Conservation (phyloP, 2,329 filamentous ascomycete genomes). For the Gliomastix tumulicola region DNA sequence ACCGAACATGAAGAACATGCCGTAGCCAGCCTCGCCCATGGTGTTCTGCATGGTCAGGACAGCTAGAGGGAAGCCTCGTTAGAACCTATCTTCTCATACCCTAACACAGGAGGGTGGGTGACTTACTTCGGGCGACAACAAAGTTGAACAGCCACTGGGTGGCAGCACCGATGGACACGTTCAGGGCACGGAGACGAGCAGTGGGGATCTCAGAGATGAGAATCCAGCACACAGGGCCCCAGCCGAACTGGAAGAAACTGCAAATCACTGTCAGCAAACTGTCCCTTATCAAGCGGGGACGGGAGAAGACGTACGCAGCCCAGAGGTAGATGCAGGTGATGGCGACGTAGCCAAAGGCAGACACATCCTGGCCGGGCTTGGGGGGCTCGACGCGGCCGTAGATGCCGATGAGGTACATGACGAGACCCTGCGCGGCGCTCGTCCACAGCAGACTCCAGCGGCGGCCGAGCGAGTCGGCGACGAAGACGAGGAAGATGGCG, state of each 20-base stretch:
- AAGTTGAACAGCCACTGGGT: slow-evolving; percentile 74
- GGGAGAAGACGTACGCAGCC: slow-evolving; percentile 38
- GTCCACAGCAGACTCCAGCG: slow-evolving; percentile 56
- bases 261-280: slow-evolving; percentile 9
- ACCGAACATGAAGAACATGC: slow-evolving; percentile 64
- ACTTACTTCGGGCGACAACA: slow-evolving; percentile 52
- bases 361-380: slow-evolving; percentile 39
- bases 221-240: slow-evolving; percentile 69
- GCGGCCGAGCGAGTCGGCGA: slow-evolving; percentile 63
- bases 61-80: slow-evolving; percentile 17
- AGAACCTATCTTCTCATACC: not conserved
- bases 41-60: slow-evolving; percentile 61
- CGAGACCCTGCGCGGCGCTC: slow-evolving; percentile 50
- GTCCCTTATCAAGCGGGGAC: too few relatives aligned
- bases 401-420: slow-evolving; percentile 66
- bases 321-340: slow-evolving; percentile 68
- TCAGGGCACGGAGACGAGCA: slow-evolving; percentile 56
- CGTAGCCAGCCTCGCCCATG: slow-evolving; percentile 35
- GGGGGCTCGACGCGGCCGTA: slow-evolving; percentile 60
- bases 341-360: slow-evolving; percentile 62
- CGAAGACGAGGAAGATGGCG: slow-evolving; percentile 57
- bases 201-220: slow-evolving; percentile 63
- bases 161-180: slow-evolving; percentile 61
- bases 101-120: not conserved
- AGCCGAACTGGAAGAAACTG: slow-evolving; percentile 60